phyloP scores from a whole-genome alignment of 2,329 filamentous ascomycete genomes.

The Salinomyces thailandicus region DNA sequence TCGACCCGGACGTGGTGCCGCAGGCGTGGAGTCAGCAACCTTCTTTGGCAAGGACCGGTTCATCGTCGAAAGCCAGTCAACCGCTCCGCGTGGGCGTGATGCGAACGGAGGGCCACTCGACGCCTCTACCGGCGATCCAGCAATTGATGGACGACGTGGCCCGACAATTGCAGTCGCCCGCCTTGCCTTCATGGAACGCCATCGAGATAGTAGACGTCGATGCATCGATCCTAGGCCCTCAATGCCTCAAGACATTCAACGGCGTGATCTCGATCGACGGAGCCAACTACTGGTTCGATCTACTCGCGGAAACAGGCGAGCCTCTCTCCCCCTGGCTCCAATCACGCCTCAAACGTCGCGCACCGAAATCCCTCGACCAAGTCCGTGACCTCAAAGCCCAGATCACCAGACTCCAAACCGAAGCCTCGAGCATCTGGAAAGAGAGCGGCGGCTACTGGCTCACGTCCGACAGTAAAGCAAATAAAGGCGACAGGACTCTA shows the following conservation, averaged over 20 bases:
- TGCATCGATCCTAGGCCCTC: constrained; percentile 41
- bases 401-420: constrained; percentile 42
- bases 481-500: constrained; percentile 23
- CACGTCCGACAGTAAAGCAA: constrained; percentile 8
- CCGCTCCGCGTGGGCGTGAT: constrained; percentile 39
- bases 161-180: constrained; percentile 25
- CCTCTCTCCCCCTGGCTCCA: constrained; percentile 52
- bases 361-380: constrained; percentile 37
- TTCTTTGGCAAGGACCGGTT: constrained; percentile 3
- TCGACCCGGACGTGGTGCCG: constrained; percentile 35
- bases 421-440: constrained; percentile 50
- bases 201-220: constrained; percentile 51
- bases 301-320: constrained; percentile 46
- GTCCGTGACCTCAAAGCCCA: constrained; percentile 44
- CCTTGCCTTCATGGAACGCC: constrained; percentile 20
- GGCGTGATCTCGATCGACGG: constrained; percentile 51
- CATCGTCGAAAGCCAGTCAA: constrained; percentile 14
- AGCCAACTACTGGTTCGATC: constrained; percentile 44
- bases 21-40: constrained; percentile 28
- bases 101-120: constrained; percentile 39
- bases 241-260: constrained; percentile 48
- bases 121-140: constrained; percentile 42
- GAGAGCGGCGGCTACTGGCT: constrained; percentile 28
- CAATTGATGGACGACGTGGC: constrained; percentile 38
- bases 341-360: constrained; percentile 40